phyloP scores from a whole-genome alignment of 768 basidiomycete species.

The Tulasnella sp. region DNA sequence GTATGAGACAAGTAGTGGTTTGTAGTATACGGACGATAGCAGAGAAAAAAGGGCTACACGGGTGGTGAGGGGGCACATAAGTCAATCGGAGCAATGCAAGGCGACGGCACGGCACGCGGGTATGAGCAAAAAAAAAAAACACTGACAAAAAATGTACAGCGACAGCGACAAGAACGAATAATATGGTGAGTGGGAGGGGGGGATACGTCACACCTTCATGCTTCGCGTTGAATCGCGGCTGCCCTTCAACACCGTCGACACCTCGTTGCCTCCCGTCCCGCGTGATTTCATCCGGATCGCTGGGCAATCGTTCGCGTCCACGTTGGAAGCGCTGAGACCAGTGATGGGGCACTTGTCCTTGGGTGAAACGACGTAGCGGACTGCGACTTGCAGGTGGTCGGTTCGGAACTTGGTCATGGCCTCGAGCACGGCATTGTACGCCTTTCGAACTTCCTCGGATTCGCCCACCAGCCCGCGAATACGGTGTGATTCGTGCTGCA shows the following conservation, averaged over 20 bases:
- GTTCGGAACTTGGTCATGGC: conserved; percentile 16
- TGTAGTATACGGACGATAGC: too few relatives aligned
- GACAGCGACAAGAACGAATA: not conserved
- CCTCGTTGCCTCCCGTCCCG: conserved; percentile 15
- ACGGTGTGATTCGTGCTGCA: conserved; percentile 44
- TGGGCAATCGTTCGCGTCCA: conserved; percentile 1
- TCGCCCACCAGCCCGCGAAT: conserved; percentile 42
- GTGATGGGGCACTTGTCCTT: conserved; percentile 14
- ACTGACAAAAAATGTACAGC: not conserved
- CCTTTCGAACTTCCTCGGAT: not conserved
- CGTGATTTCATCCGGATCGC: conserved; percentile 1
- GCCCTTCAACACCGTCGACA: conserved; percentile 11
- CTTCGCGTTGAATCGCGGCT: conserved; percentile 11
- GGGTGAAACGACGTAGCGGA: conserved; percentile 15
- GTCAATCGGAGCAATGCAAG: not conserved
- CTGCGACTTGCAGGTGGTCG: conserved; percentile 13
- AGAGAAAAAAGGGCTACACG: not conserved
- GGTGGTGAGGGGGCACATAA: not conserved
- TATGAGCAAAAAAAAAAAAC: not conserved
- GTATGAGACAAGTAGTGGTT: too few relatives aligned
- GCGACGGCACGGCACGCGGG: not conserved
- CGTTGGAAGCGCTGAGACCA: not conserved
- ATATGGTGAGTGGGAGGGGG: not conserved
- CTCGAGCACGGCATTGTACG: conserved; percentile 5
- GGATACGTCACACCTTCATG: not conserved